Evolutionary conservation across 2,329 filamentous ascomycete species (phyloP).

Genomic region (Penicillium sp.): DNA sequence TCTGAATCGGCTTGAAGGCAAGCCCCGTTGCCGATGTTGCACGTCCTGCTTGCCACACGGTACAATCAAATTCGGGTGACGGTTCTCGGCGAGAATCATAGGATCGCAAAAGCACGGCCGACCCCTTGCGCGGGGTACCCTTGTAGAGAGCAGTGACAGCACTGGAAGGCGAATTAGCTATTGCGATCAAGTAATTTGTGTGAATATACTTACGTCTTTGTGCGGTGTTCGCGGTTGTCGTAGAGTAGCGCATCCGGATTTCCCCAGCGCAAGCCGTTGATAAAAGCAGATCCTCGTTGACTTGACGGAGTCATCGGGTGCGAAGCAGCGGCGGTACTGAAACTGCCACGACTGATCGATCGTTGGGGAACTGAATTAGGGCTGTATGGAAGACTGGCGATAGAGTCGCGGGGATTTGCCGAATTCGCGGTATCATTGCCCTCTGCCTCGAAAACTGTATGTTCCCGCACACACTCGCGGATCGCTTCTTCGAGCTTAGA

Average conservation of each 20-base stretch:
- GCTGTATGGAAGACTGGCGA: constrained; percentile 51
- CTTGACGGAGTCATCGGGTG: constrained; percentile 58
- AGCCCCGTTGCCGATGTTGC: constrained; percentile 90
- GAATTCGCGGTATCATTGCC: constrained; percentile 69
- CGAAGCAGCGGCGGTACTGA: constrained; percentile 75
- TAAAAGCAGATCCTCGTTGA: constrained; percentile 53
- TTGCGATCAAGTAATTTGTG: constrained; percentile 7
- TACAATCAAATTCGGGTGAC: constrained; percentile 87
- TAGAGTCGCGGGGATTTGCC: constrained; percentile 46
- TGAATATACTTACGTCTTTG: constrained; percentile 72
- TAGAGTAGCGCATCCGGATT: constrained; percentile 88
- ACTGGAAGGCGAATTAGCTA: constrained; percentile 49
- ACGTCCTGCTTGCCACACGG: constrained; percentile 93
- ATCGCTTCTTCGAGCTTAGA: constrained; percentile 95
- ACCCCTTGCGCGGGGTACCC: constrained; percentile 69
- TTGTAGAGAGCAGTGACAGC: constrained; percentile 90
- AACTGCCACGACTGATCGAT: constrained; percentile 77
- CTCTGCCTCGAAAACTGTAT: constrained; percentile 77
- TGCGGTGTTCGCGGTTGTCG: constrained; percentile 79
- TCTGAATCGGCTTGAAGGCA: constrained; percentile 93
- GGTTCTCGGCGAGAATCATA: constrained; percentile 95
- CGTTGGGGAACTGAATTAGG: constrained; percentile 52
- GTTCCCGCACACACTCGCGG: constrained; percentile 80
- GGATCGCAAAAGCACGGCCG: constrained; percentile 77
- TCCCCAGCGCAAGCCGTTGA: constrained; percentile 61